These are phyloP conservation scores for Chytriomyces sp. DNA, from an alignment of 192 early-diverging fungal genomes.

Conservation along the genomic window DNA sequence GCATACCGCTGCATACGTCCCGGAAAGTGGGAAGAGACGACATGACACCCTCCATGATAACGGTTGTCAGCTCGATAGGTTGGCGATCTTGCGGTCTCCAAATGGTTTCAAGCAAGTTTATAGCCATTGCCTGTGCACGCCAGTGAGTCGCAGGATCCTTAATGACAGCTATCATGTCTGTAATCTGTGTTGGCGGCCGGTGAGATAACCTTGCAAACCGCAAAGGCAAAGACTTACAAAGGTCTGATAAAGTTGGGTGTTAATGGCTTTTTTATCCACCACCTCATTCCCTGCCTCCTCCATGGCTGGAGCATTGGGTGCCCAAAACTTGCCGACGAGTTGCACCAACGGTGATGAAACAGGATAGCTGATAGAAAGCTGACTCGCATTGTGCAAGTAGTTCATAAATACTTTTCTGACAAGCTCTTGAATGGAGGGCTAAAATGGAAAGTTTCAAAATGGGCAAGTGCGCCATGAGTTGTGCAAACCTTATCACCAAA, in stretches of 20 bases:
- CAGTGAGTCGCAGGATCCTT: constrained; percentile 71
- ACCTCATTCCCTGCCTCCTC: too few species aligned
- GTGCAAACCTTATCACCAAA: constrained; percentile 63
- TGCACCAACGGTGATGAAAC: too few species aligned
- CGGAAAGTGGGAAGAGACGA: constrained; percentile 78
- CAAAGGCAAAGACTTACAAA: too few species aligned
- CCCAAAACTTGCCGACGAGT: too few species aligned
- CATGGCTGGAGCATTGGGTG: too few species aligned
- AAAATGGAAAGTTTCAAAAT: not conserved
- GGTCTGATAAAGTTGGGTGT: too few species aligned
- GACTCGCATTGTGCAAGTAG: constrained; percentile 51
- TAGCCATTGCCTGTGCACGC: constrained; percentile 79
- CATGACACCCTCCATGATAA: constrained; percentile 62
- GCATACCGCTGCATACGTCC: constrained; percentile 61
- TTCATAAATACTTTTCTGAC: constrained; percentile 65
- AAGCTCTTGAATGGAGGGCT: constrained; percentile 67
- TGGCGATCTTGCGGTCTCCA: constrained; percentile 63
- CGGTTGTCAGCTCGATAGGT: constrained; percentile 55
- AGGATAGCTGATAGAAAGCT: constrained; percentile 2
- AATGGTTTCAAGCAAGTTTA: constrained; percentile 77
- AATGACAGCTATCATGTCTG: constrained; percentile 61
- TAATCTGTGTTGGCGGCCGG: not conserved
- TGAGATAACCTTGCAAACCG: too few species aligned
- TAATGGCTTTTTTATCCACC: too few species aligned
- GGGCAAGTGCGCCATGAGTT: not conserved